Evolutionary conservation across 371 early-diverging fungal species (phyloP).

Genomic region (Thermomucor indicae-seudaticae): DNA sequence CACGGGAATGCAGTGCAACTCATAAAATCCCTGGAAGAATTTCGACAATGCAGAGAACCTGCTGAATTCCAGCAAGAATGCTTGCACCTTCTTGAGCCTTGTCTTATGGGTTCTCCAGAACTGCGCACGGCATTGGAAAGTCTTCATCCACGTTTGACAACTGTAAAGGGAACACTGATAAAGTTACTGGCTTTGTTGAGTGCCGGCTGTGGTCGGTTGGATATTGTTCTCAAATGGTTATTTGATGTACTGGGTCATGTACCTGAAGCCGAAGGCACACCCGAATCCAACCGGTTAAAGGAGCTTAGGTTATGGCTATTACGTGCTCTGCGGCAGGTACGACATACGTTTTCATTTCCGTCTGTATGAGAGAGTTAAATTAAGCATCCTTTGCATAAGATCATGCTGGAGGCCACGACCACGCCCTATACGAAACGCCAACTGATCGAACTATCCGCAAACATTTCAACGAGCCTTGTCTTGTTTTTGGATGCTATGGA

Average conservation of each 20-base stretch:
- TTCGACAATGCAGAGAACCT: slow-evolving; percentile 17
- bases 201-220: slow-evolving; percentile 31
- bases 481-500: slow-evolving; percentile 39
- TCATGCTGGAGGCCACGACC: too few species aligned
- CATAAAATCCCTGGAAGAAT: slow-evolving; percentile 21
- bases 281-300: background rate
- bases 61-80: slow-evolving; percentile 31
- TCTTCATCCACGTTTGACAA: slow-evolving; percentile 4
- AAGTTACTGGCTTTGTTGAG: too few species aligned
- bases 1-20: slow-evolving; percentile 19
- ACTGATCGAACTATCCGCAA: slow-evolving; percentile 8
- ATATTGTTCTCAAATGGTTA: slow-evolving; percentile 21
- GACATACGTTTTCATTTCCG: too few species aligned
- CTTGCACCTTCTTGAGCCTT: slow-evolving; percentile 29
- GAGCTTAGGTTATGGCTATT: slow-evolving; percentile 14
- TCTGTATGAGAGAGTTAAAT: too few species aligned
- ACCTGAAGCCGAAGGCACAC: too few species aligned
- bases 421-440: slow-evolving; percentile 6
- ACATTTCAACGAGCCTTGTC: slow-evolving; percentile 15
- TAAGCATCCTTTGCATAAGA: too few species aligned
- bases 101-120: slow-evolving; percentile 16
- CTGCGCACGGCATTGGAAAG: slow-evolving; percentile 26
- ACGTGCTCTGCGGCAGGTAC: slow-evolving; percentile 12
- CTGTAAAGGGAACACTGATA: too few species aligned
- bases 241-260: slow-evolving; percentile 15